Conservation (phyloP, 495 filamentous ascomycete species). For the Aspergillus homomorphus region DNA sequence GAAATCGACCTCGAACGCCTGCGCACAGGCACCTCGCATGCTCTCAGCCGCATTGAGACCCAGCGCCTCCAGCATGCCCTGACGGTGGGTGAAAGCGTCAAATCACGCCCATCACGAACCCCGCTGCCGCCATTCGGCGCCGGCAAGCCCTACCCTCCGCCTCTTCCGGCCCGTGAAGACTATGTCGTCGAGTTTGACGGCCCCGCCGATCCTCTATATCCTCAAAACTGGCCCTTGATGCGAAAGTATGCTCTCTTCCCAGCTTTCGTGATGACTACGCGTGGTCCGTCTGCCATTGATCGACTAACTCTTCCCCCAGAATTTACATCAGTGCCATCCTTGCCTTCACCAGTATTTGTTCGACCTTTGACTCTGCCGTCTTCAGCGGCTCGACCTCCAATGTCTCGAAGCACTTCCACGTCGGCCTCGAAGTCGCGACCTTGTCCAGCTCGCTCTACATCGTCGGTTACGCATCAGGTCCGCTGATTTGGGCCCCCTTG, state of each 20-base stretch:
- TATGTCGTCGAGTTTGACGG: slow-evolving; percentile 83
- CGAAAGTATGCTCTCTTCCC: slow-evolving; percentile 56
- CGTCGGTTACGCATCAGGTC: slow-evolving; percentile 6
- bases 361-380: slow-evolving; percentile 38
- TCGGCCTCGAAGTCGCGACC: slow-evolving; percentile 5
- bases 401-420: background rate
- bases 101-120: slow-evolving; percentile 41
- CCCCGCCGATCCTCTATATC: slow-evolving; percentile 69
- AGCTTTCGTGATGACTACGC: no score
- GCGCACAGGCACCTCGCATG: slow-evolving; percentile 43
- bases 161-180: slow-evolving; percentile 64
- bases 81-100: slow-evolving; percentile 37
- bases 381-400: slow-evolving; percentile 19
- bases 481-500: slow-evolving; percentile 6
- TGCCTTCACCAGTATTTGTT: slow-evolving; percentile 39
- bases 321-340: slow-evolving; percentile 28
- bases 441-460: slow-evolving; percentile 8
- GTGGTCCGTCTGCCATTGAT: no score
- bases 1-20: slow-evolving; percentile 67
- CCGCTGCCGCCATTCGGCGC: slow-evolving; percentile 52
- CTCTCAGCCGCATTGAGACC: slow-evolving; percentile 67
- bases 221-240: slow-evolving; percentile 73
- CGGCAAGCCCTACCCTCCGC: slow-evolving; percentile 76
- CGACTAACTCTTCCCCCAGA: background rate
- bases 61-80: slow-evolving; percentile 37